A percentile compares a stretch with the other conserved stretches of the same genome.
Evolutionary conservation across 352 stramenopile genomes (phyloP).

Genomic region (Pythium chondricola): DNA sequence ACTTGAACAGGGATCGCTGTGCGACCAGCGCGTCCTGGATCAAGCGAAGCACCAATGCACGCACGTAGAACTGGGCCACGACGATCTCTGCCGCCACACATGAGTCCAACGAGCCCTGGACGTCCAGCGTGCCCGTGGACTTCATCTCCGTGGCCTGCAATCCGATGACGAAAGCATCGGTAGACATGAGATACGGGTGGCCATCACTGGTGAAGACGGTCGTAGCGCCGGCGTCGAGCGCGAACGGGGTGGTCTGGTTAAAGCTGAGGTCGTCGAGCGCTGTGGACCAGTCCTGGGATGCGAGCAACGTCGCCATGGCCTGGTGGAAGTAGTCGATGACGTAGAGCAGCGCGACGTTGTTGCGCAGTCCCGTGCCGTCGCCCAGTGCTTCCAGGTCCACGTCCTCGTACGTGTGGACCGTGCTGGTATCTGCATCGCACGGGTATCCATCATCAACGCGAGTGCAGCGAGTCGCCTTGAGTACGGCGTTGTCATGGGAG

Average conservation of each 20-base stretch:
- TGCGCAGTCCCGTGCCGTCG: constrained; percentile 23
- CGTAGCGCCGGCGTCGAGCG: constrained; percentile 15
- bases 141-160: constrained; percentile 27
- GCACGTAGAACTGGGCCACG: constrained; percentile 33
- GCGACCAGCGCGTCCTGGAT: constrained; percentile 20
- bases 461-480: constrained; percentile 22
- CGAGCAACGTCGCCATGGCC: constrained; percentile 27
- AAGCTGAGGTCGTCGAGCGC: constrained; percentile 30
- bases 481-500: constrained; percentile 19
- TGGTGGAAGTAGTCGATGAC: constrained; percentile 39
- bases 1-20: constrained; percentile 11
- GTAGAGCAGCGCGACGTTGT: constrained; percentile 36
- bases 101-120: constrained; percentile 30
- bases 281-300: constrained; percentile 22
- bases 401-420: constrained; percentile 15
- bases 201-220: constrained; percentile 22
- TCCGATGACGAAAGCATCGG: constrained; percentile 31
- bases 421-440: constrained; percentile 19
- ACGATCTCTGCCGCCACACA: constrained; percentile 34
- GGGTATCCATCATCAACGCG: constrained; percentile 22
- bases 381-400: constrained; percentile 20
- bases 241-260: constrained; percentile 13
- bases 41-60: constrained; percentile 24
- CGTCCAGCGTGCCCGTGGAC: too few species aligned
- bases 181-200: constrained; percentile 20